Percentiles rank a stretch among this genome's conserved stretches.
Conservation (phyloP, 352 stramenopile genomes). For the Pythium pyrilobum region DNA sequence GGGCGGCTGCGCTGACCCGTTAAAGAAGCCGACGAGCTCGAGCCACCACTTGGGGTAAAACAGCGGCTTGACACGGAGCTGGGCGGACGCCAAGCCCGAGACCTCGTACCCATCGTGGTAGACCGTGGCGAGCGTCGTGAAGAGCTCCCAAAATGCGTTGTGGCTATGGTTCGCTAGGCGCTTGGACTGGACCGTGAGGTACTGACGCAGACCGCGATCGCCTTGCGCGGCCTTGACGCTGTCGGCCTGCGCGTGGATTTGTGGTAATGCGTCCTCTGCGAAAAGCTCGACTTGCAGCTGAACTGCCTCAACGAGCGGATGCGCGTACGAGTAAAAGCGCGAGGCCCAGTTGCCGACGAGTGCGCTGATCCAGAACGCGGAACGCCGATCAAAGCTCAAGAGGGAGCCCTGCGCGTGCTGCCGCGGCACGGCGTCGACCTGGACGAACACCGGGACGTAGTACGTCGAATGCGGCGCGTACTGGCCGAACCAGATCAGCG, state of each 20-base stretch:
- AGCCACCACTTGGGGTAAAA: slow-evolving; percentile 88
- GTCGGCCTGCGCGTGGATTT: slow-evolving; percentile 32
- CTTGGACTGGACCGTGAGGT: slow-evolving; percentile 50
- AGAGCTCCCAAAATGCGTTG: slow-evolving; percentile 47
- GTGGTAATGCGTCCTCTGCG: slow-evolving; percentile 28
- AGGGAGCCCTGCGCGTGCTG: slow-evolving; percentile 55
- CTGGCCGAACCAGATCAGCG: slow-evolving; percentile 85
- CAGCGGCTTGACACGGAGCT: slow-evolving; percentile 44
- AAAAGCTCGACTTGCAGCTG: slow-evolving; percentile 58
- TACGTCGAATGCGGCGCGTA: slow-evolving; percentile 84
- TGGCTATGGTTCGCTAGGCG: slow-evolving; percentile 49
- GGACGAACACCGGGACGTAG: slow-evolving; percentile 89
- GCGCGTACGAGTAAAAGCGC: slow-evolving; percentile 67
- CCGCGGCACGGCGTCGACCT: slow-evolving; percentile 38
- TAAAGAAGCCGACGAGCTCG: slow-evolving; percentile 70
- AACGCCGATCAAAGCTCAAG: slow-evolving; percentile 51
- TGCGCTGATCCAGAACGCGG: slow-evolving; percentile 72
- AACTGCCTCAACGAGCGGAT: slow-evolving; percentile 48
- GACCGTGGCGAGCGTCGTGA: slow-evolving; percentile 59
- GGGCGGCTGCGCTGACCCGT: slow-evolving; percentile 14
- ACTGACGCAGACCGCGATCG: slow-evolving; percentile 41
- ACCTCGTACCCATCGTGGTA: slow-evolving; percentile 84
- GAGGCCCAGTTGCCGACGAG: slow-evolving; percentile 84
- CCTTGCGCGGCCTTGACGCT: slow-evolving; percentile 32
- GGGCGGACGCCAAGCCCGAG: slow-evolving; percentile 36